Conservation (phyloP, 176 grass and related monocot genomes). For the Eragrostis curvula region DNA sequence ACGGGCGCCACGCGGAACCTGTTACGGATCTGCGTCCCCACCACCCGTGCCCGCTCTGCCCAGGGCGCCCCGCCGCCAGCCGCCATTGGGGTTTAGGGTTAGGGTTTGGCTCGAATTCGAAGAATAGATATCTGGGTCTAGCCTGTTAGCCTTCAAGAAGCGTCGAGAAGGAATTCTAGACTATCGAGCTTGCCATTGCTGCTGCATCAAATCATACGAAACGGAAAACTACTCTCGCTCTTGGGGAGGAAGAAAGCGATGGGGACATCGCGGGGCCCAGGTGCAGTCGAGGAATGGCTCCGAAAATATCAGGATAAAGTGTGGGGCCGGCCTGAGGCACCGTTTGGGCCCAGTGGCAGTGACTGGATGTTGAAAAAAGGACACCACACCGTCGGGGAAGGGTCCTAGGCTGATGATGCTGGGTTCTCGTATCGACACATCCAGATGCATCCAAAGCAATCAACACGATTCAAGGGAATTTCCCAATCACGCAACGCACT, state of each 20-base stretch:
- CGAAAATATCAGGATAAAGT: conserved; percentile 22
- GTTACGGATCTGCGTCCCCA: conserved; percentile 77
- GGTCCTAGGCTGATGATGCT: neutral
- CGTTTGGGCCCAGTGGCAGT: conserved; percentile 6
- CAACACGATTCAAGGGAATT: neutral
- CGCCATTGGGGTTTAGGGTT: conserved; percentile 49
- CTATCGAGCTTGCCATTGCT: neutral
- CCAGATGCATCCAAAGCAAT: neutral
- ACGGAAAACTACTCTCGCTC: neutral
- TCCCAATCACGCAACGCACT: neutral
- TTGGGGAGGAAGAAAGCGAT: conserved; percentile 29
- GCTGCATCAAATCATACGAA: neutral
- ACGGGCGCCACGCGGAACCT: conserved; percentile 77
- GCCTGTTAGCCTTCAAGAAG: neutral
- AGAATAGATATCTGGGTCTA: neutral
- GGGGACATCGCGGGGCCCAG: neutral
- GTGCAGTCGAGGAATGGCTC: neutral
- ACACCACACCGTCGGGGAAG: neutral
- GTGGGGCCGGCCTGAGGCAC: neutral
- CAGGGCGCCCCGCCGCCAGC: conserved; percentile 62
- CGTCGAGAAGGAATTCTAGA: conserved; percentile 2
- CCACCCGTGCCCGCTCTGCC: conserved; percentile 64
- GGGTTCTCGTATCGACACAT: conserved; percentile 19
- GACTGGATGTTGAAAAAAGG: neutral
- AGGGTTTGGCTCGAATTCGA: conserved; percentile 1